A percentile compares a stretch with the other conserved stretches of the same genome.
These are phyloP conservation scores for Pyrenophora teres DNA, from an alignment of 2,329 filamentous ascomycete genomes.

Conservation along the genomic window DNA sequence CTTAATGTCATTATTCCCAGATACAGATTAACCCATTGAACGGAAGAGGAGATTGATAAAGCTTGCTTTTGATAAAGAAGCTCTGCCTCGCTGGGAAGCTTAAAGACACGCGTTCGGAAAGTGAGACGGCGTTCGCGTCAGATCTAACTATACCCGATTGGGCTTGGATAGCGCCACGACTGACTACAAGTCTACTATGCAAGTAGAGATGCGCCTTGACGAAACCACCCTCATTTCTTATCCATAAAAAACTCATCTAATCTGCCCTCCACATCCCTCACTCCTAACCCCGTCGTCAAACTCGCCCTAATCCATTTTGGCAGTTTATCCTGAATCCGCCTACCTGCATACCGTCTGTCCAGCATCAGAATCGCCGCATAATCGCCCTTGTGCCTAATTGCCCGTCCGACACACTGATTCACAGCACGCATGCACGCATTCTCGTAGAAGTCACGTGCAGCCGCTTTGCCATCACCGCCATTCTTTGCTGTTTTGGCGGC, in stretches of 20 bases:
- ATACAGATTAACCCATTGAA: not conserved
- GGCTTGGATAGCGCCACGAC: slow-evolving; percentile 19
- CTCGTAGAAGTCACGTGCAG: slow-evolving; percentile 82
- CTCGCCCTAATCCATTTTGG: slow-evolving; percentile 86
- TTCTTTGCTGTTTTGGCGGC: slow-evolving; percentile 61
- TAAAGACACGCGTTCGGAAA: slow-evolving; percentile 16
- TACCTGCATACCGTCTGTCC: slow-evolving; percentile 76
- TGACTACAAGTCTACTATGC: not conserved
- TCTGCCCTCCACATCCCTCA: slow-evolving; percentile 51
- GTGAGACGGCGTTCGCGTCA: slow-evolving; percentile 11
- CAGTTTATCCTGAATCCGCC: slow-evolving; percentile 76
- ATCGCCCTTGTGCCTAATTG: slow-evolving; percentile 84
- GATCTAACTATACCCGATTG: slow-evolving; percentile 10
- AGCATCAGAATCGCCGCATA: slow-evolving; percentile 89
- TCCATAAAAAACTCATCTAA: slow-evolving; percentile 47
- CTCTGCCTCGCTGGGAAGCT: not conserved
- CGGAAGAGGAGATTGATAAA: not conserved
- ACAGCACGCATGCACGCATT: slow-evolving; percentile 96
- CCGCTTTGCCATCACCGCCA: slow-evolving; percentile 48
- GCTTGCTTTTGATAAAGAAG: not conserved
- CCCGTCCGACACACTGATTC: slow-evolving; percentile 93
- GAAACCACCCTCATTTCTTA: slow-evolving; percentile 22
- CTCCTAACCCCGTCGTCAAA: slow-evolving; percentile 51
- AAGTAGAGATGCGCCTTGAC: too few species aligned
- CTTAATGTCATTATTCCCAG: too few species aligned